Conservation (phyloP, 2,329 filamentous ascomycete species). For the Xylariaceae sp. region DNA sequence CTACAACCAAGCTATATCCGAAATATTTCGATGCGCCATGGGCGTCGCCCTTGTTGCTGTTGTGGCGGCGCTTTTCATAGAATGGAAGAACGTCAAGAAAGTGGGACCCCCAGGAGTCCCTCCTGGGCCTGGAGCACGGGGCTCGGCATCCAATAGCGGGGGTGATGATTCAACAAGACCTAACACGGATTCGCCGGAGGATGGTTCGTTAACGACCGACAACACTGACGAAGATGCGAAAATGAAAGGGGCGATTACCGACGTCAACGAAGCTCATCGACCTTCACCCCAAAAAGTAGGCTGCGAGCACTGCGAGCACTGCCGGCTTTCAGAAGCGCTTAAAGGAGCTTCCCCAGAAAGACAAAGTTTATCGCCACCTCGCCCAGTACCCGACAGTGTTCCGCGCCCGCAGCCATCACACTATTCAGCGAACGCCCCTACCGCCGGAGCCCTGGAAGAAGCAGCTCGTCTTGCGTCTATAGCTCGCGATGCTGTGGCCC, state of each 20-base stretch:
- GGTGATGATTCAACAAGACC: slow-evolving; percentile 3
- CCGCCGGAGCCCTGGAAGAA: slow-evolving; percentile 18
- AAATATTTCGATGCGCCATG: slow-evolving; percentile 52
- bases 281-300: slow-evolving; percentile 1
- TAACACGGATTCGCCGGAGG: slow-evolving; percentile 2
- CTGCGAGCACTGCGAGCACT: slow-evolving; percentile 25
- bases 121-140: slow-evolving; percentile 2
- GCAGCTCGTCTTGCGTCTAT: slow-evolving; percentile 20
- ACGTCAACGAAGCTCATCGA: neutral
- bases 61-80: slow-evolving; percentile 46
- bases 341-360: slow-evolving; percentile 8
- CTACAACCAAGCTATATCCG: slow-evolving; percentile 51
- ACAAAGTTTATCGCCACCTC: slow-evolving; percentile 5
- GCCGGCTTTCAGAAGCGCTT: slow-evolving; percentile 18
- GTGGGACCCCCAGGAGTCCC: slow-evolving; percentile 16
- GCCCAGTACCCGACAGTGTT: neutral
- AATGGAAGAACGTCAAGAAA: slow-evolving; percentile 57
- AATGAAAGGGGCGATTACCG: neutral
- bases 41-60: slow-evolving; percentile 46
- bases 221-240: slow-evolving; percentile 8
- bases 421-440: slow-evolving; percentile 1
- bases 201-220: slow-evolving; percentile 1
- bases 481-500: slow-evolving; percentile 20
- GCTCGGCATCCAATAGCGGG: neutral
- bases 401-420: neutral